Conservation (phyloP, 2,329 filamentous ascomycete species). For the Monosporascus sp. region DNA sequence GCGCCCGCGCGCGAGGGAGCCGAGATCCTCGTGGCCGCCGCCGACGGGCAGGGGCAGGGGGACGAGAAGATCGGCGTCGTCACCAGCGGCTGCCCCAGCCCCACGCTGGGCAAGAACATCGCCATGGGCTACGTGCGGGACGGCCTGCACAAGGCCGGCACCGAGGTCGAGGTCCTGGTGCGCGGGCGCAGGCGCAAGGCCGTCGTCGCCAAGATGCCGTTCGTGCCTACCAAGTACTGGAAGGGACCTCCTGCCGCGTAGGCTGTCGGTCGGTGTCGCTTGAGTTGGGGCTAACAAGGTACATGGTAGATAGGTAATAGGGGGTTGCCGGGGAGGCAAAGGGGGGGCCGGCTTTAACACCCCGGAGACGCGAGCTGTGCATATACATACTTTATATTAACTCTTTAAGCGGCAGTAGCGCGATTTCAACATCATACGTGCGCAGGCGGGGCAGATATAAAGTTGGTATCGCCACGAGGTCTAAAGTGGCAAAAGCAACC, state of each 20-base stretch:
- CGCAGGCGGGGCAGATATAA: not conserved
- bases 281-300: not conserved
- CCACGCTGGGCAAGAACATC: conserved; percentile 82
- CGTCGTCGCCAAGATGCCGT: conserved; percentile 82
- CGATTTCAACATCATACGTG: not conserved
- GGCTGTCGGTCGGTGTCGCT: not conserved
- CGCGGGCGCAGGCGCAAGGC: conserved; percentile 72
- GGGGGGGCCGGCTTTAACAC: not conserved
- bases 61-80: conserved; percentile 69
- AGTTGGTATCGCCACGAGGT: too few relatives aligned
- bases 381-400: too few relatives aligned
- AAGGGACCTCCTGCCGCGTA: conserved; percentile 32
- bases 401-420: not conserved
- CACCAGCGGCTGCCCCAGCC: conserved; percentile 87
- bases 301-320: too few relatives aligned
- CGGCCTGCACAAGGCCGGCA: conserved; percentile 78
- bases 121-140: conserved; percentile 91
- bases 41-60: conserved; percentile 15
- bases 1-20: conserved; percentile 88
- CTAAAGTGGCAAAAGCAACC: too few relatives aligned
- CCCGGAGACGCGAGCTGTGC: too few relatives aligned
- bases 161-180: conserved; percentile 72
- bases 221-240: conserved; percentile 75
- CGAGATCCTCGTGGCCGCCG: conserved; percentile 57
- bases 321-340: not conserved